Conservation (phyloP, 208 protist genomes). For the Wallacemonas rigidus region DNA sequence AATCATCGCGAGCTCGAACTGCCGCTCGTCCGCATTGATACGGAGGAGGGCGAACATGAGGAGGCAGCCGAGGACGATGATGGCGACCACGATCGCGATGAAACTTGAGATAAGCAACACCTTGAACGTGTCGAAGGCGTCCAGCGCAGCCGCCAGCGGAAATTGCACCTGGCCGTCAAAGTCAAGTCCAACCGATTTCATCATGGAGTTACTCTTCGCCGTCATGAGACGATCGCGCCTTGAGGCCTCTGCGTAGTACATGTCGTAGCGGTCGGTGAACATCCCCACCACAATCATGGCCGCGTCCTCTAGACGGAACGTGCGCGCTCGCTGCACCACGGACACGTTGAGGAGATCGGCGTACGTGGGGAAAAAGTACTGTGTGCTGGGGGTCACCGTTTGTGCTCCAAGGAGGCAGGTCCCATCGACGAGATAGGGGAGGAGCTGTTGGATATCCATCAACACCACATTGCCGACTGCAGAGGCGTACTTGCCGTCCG, state of each 20-base stretch:
- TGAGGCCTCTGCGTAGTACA: slow-evolving; percentile 65
- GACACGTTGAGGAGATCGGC: slow-evolving; percentile 35
- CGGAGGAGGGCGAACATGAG: slow-evolving; percentile 94
- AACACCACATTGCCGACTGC: slow-evolving; percentile 91
- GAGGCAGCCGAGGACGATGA: slow-evolving; percentile 85
- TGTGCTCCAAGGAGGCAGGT: slow-evolving; percentile 32
- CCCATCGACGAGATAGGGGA: slow-evolving; percentile 34
- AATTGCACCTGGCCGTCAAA: slow-evolving; percentile 55
- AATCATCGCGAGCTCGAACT: slow-evolving; percentile 97
- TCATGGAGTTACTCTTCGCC: slow-evolving; percentile 48
- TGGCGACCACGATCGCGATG: slow-evolving; percentile 69
- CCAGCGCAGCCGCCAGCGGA: slow-evolving; percentile 55
- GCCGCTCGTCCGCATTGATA: slow-evolving; percentile 94
- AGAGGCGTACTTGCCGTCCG: slow-evolving; percentile 91
- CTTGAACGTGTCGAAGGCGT: slow-evolving; percentile 70
- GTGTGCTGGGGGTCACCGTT: slow-evolving; percentile 13
- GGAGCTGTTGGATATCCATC: slow-evolving; percentile 72
- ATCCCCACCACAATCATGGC: slow-evolving; percentile 66
- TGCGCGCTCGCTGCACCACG: neutral
- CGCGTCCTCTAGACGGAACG: slow-evolving; percentile 57
- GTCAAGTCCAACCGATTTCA: slow-evolving; percentile 50
- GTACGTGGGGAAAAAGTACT: slow-evolving; percentile 34
- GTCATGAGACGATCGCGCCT: slow-evolving; percentile 52
- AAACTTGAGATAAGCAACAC: slow-evolving; percentile 90
- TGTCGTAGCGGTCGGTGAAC: slow-evolving; percentile 63